phyloP scores from a whole-genome alignment of 225 moss, liverwort and hornwort genomes.

The Climacium dendroides region DNA sequence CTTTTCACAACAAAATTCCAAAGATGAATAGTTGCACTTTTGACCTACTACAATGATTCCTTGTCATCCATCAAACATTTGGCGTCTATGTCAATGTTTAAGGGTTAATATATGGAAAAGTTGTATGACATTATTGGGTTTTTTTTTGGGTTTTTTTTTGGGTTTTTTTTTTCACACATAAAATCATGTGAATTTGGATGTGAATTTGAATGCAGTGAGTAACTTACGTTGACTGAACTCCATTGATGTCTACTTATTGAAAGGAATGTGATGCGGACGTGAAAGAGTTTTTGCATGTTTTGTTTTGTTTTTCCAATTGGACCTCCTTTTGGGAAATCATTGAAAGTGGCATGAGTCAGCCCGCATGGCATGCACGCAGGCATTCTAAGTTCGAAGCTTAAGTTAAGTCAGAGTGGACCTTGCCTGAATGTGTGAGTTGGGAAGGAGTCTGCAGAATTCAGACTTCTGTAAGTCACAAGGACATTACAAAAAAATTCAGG shows the following conservation, averaged over 20 bases:
- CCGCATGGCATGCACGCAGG: neutral
- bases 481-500: too few species aligned
- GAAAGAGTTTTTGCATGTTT: neutral
- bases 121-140: too few species aligned
- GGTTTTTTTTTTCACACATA: too few species aligned
- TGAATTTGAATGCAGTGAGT: neutral
- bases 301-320: neutral
- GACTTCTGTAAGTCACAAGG: neutral
- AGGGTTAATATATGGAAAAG: too few species aligned
- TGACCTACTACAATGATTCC: too few species aligned
- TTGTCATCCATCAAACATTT: too few species aligned
- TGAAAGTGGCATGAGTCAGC: neutral
- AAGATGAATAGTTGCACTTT: too few species aligned
- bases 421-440: neutral
- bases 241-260: neutral
- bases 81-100: too few species aligned
- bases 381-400: neutral
- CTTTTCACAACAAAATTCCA: too few species aligned
- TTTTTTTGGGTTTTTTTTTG: too few species aligned
- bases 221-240: neutral
- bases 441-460: neutral
- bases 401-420: neutral
- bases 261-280: neutral
- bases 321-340: neutral
- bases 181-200: neutral